These are phyloP conservation scores for Claviceps paspali DNA, from an alignment of 2,329 filamentous ascomycete species.

Conservation along the genomic window DNA sequence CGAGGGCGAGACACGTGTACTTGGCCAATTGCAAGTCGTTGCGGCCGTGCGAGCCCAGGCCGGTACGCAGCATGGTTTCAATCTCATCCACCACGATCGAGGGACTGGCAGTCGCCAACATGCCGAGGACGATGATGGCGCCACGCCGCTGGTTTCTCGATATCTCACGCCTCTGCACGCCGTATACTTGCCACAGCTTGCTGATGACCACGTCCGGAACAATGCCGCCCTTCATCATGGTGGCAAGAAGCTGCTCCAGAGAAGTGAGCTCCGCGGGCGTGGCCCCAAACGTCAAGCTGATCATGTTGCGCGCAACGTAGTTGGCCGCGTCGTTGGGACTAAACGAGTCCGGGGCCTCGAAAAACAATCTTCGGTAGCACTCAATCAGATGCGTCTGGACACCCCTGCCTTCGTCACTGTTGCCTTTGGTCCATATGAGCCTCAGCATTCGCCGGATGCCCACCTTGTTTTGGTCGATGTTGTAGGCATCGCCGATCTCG, in stretches of 20 bases:
- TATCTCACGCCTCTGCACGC: slow-evolving; percentile 83
- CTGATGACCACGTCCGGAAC: slow-evolving; percentile 74
- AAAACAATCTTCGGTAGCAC: slow-evolving; percentile 90
- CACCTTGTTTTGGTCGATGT: slow-evolving; percentile 79
- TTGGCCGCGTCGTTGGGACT: slow-evolving; percentile 81
- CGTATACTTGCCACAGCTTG: slow-evolving; percentile 96
- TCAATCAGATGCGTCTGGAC: slow-evolving; percentile 95
- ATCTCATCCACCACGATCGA: slow-evolving; percentile 92
- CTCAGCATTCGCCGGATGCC: slow-evolving; percentile 93
- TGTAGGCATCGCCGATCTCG: slow-evolving; percentile 87
- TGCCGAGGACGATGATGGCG: slow-evolving; percentile 89
- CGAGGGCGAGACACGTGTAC: slow-evolving; percentile 86
- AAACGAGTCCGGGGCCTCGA: slow-evolving; percentile 83
- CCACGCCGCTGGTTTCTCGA: slow-evolving; percentile 81
- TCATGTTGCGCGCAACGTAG: slow-evolving; percentile 96
- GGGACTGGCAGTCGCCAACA: slow-evolving; percentile 85
- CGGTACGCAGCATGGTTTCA: slow-evolving; percentile 83
- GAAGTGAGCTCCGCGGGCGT: slow-evolving; percentile 91
- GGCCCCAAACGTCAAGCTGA: slow-evolving; percentile 90
- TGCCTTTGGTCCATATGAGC: slow-evolving; percentile 98
- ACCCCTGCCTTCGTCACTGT: slow-evolving; percentile 96
- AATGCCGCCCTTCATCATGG: slow-evolving; percentile 91
- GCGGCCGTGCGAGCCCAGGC: slow-evolving; percentile 65
- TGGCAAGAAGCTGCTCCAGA: slow-evolving; percentile 83
- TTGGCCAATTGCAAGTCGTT: slow-evolving; percentile 79